Base-by-base conservation (phyloP, 768 basidiomycete genomes). In the Kwoniella sp. region DNA sequence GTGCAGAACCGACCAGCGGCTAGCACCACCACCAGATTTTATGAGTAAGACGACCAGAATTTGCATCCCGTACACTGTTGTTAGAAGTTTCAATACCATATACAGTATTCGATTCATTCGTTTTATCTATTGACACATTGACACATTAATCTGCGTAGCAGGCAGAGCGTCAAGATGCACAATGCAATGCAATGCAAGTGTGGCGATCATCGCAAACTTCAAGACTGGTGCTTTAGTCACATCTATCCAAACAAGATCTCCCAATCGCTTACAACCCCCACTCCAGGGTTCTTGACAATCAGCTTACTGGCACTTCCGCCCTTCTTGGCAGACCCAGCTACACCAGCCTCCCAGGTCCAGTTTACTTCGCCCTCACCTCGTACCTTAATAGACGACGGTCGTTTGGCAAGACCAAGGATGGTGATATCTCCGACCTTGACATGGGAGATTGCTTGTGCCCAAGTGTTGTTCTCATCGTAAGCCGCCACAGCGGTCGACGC, bases 381-480 rank as follows among this genome's bases (percentile, higher is more conserved):
- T 66, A 84, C 73, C 70, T 81, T 85, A 27, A 94, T 87, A 51
- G 81, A 83, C 50, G 76, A 81, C 2, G 94, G 94, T 77, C 85
- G 86, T 29, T 63, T 73, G 21, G 80, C 75, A 63, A 96, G 80
- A 1, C 95, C 95, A 4, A 92, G 79, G 2, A 97, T 83, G 48
- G 94, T 83, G 24, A 98, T 77, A 79, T 87, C 86, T 80, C 95
- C 93, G 19, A 97, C 87, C 52, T 88, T 82, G 61, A 97, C 92
- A 46, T 84, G 82, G 48, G 75, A 83, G 33, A 96, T 83, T 58
- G 77, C 84, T 79, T 83, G 82, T 58, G 88, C 90, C 81, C 87
- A 97, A 21, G 79, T 82, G 77, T 96, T 96, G 12, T 65, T 63
- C 30, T 68, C 60, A 17, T 53, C 37, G n/a, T 64, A 56, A 6